phyloP scores from a whole-genome alignment of 768 basidiomycete genomes.

The Tricholoma saponaceum region DNA sequence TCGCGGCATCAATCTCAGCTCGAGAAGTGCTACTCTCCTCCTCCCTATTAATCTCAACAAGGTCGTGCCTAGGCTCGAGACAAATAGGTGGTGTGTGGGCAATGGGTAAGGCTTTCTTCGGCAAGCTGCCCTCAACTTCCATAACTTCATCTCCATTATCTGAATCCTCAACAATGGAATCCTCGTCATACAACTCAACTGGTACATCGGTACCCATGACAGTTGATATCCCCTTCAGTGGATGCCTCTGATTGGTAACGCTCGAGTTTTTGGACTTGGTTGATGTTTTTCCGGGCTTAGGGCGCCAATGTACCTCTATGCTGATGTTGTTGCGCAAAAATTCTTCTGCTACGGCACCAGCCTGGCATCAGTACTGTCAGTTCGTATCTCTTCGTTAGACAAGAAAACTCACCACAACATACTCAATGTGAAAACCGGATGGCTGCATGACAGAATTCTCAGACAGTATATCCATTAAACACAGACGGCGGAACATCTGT shows the following conservation, averaged over 20 bases:
- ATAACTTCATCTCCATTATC: slow-evolving; percentile 22
- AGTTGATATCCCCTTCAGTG: slow-evolving; percentile 22
- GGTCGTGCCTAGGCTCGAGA: background rate
- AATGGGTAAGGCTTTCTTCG: background rate
- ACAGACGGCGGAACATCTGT: slow-evolving; percentile 56
- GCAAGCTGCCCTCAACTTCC: slow-evolving; percentile 5
- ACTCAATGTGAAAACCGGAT: slow-evolving; percentile 46
- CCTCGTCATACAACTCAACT: slow-evolving; percentile 30
- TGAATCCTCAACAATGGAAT: slow-evolving; percentile 11
- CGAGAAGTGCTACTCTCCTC: background rate
- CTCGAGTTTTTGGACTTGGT: slow-evolving; percentile 17
- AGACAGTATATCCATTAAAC: slow-evolving; percentile 44
- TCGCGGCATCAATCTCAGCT: slow-evolving; percentile 14
- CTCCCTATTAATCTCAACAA: background rate
- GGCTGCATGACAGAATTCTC: slow-evolving; percentile 40
- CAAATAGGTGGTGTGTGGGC: background rate
- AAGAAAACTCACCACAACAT: slow-evolving; percentile 41
- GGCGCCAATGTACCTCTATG: slow-evolving; percentile 29
- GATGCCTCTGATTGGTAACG: slow-evolving; percentile 14
- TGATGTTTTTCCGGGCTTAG: slow-evolving; percentile 22
- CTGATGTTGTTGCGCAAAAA: slow-evolving; percentile 21
- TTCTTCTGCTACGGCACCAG: slow-evolving; percentile 27
- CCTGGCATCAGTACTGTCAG: slow-evolving; percentile 18
- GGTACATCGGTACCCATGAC: slow-evolving; percentile 26
- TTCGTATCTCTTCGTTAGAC: background rate